Conservation (phyloP, 129 eudicot genomes). For the Tagetes patula region DNA sequence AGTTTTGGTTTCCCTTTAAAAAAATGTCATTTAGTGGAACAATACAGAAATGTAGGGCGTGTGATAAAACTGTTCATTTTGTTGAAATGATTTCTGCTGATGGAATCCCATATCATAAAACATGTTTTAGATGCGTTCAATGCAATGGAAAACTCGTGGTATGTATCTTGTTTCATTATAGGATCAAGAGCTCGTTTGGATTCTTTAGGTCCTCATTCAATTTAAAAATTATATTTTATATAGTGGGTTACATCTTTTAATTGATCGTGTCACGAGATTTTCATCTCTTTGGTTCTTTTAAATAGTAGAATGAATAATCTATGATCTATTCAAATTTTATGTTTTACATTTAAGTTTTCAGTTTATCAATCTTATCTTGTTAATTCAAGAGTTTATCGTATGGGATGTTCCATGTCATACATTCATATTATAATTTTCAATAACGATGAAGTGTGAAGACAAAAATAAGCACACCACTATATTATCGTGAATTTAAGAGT, state of each 20-base stretch:
- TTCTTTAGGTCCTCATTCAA: not conserved
- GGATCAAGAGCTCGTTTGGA: not conserved
- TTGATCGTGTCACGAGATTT: not conserved
- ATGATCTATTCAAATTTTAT: not conserved
- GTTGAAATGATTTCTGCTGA: conserved; percentile 79
- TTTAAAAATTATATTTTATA: not conserved
- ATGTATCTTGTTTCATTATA: conserved; percentile 8
- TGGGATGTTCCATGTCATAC: not conserved
- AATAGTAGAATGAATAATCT: not conserved
- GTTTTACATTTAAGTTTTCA: not conserved
- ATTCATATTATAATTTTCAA: no score
- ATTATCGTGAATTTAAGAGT: not conserved
- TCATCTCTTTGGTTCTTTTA: not conserved
- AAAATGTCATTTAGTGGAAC: conserved; percentile 72
- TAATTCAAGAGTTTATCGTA: not conserved
- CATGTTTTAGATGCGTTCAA: conserved; percentile 73
- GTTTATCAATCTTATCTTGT: not conserved
- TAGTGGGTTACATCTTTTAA: not conserved
- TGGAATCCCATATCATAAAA: conserved; percentile 74
- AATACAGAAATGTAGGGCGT: conserved; percentile 74
- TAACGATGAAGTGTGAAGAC: not conserved
- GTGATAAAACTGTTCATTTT: conserved; percentile 77
- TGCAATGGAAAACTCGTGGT: conserved; percentile 80
- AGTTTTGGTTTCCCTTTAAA: not conserved
- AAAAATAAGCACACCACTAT: not conserved